Percentiles rank a stretch among this genome's conserved stretches.
These are phyloP conservation scores for Agrocybe praecox DNA, from an alignment of 768 basidiomycete genomes.

Conservation along the genomic window DNA sequence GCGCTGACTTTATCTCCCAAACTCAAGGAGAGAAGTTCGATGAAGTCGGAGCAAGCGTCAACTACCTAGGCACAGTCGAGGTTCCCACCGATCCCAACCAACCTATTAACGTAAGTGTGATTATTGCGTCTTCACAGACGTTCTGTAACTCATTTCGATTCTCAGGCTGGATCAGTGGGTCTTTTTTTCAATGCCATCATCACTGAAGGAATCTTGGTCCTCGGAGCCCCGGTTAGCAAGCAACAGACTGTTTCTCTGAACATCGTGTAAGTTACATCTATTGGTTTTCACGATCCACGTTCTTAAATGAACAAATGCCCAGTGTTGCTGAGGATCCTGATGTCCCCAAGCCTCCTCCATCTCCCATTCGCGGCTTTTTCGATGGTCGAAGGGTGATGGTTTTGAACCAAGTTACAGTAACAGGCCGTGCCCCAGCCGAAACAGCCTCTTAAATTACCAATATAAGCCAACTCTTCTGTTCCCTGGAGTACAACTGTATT, in stretches of 20 bases:
- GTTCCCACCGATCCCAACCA: slow-evolving; percentile 22
- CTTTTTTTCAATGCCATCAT: slow-evolving; percentile 39
- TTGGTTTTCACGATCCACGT: background rate
- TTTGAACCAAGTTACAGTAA: slow-evolving; percentile 17
- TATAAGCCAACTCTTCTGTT: background rate
- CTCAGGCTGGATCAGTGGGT: slow-evolving; percentile 27
- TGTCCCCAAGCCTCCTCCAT: slow-evolving; percentile 15
- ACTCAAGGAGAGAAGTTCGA: slow-evolving; percentile 30
- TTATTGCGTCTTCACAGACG: background rate
- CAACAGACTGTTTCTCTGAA: slow-evolving; percentile 39
- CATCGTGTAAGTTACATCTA: slow-evolving; percentile 30
- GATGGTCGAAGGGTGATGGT: slow-evolving; percentile 18
- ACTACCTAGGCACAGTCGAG: slow-evolving; percentile 29
- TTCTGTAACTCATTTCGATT: background rate
- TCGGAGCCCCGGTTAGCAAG: slow-evolving; percentile 31
- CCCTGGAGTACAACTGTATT: background rate
- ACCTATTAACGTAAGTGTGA: slow-evolving; percentile 12
- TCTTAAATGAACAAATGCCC: background rate
- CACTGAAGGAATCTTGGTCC: slow-evolving; percentile 32
- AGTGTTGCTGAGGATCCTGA: slow-evolving; percentile 21
- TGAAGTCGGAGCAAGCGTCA: slow-evolving; percentile 29
- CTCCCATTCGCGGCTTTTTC: slow-evolving; percentile 18
- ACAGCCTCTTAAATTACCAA: background rate
- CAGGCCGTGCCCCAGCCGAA: slow-evolving; percentile 4
- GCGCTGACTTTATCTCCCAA: slow-evolving; percentile 40